phyloP scores from a whole-genome alignment of 106 monocot species.

The Platanthera guangdongensis region DNA sequence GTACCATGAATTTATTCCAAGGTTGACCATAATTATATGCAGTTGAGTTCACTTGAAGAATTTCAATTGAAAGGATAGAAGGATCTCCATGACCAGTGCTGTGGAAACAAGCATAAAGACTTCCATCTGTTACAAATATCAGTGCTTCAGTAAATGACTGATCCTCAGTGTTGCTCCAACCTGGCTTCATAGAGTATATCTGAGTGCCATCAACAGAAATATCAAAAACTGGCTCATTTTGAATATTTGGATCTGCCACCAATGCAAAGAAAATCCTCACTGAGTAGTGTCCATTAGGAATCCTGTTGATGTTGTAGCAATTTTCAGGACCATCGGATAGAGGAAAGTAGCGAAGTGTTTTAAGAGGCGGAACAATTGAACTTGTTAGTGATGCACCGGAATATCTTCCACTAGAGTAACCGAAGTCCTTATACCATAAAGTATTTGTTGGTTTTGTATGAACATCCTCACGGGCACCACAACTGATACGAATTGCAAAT shows the following conservation, averaged over 20 bases:
- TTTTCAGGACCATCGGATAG: slow-evolving; percentile 93
- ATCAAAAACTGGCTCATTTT: slow-evolving; percentile 84
- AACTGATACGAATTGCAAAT: slow-evolving; percentile 78
- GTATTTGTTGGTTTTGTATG: slow-evolving; percentile 49
- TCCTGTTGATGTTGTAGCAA: slow-evolving; percentile 70
- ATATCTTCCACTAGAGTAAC: slow-evolving; percentile 77
- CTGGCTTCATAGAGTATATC: slow-evolving; percentile 63
- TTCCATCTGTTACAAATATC: slow-evolving; percentile 49
- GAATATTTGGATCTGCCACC: slow-evolving; percentile 35
- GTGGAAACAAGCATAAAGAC: slow-evolving; percentile 68
- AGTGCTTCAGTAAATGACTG: slow-evolving; percentile 78
- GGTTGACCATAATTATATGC: slow-evolving; percentile 53
- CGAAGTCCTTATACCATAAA: slow-evolving; percentile 83
- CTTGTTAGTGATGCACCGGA: slow-evolving; percentile 53
- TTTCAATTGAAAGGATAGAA: slow-evolving; percentile 79
- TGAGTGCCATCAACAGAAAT: slow-evolving; percentile 85
- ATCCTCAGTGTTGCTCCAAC: slow-evolving; percentile 74
- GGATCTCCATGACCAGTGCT: slow-evolving; percentile 97
- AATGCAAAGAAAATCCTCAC: slow-evolving; percentile 76
- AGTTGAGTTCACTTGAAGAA: slow-evolving; percentile 69
- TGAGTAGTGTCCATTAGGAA: slow-evolving; percentile 62
- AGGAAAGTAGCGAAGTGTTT: slow-evolving; percentile 90
- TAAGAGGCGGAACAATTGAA: slow-evolving; percentile 58
- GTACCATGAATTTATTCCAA: slow-evolving; percentile 41
- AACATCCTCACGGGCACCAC: slow-evolving; percentile 62